Evolutionary conservation across 2,329 filamentous ascomycete genomes (phyloP).

Genomic region (Fusarium sarcochroum): DNA sequence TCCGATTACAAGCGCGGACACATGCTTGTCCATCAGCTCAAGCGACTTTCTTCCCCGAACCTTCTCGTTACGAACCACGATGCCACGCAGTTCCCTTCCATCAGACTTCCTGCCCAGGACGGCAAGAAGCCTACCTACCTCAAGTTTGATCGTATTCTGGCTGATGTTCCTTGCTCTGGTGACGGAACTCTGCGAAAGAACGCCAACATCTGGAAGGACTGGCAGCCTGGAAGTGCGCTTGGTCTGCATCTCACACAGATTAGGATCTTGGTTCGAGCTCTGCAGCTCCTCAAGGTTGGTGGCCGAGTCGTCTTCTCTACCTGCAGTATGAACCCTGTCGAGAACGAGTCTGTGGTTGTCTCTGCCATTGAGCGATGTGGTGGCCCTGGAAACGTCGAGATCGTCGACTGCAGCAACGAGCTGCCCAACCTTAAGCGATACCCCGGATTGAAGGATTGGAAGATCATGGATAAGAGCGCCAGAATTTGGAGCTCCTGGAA

Average conservation of each 20-base stretch:
- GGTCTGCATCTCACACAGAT: slow-evolving; percentile 90
- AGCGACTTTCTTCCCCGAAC: slow-evolving; percentile 96
- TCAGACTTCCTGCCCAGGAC: slow-evolving; percentile 79
- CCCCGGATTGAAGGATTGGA: slow-evolving; percentile 85
- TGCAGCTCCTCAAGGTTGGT: slow-evolving; percentile 96
- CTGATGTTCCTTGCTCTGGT: slow-evolving; percentile 96
- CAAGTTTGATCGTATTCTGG: slow-evolving; percentile 96
- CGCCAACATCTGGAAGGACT: slow-evolving; percentile 92
- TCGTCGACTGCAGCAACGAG: slow-evolving; percentile 85
- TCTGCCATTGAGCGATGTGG: slow-evolving; percentile 92
- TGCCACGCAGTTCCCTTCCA: slow-evolving; percentile 93
- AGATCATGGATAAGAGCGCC: slow-evolving; percentile 88
- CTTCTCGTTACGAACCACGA: slow-evolving; percentile 98
- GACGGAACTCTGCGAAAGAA: slow-evolving; percentile 97
- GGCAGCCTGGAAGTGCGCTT: slow-evolving; percentile 88
- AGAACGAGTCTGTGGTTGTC: slow-evolving; percentile 94
- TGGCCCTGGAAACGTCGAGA: slow-evolving; percentile 82
- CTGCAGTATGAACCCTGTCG: slow-evolving; percentile 98
- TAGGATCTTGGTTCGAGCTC: slow-evolving; percentile 88
- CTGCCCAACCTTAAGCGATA: slow-evolving; percentile 83
- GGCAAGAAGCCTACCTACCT: slow-evolving; percentile 78
- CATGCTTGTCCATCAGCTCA: slow-evolving; percentile 98
- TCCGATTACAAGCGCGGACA: slow-evolving; percentile 96
- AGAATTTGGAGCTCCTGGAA: slow-evolving; percentile 86
- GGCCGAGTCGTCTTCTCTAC: slow-evolving; percentile 97